A percentile compares a stretch with the other conserved stretches of the same genome.
These are phyloP conservation scores for Phytopythium sindhum DNA, from an alignment of 352 stramenopile genomes.

Conservation along the genomic window DNA sequence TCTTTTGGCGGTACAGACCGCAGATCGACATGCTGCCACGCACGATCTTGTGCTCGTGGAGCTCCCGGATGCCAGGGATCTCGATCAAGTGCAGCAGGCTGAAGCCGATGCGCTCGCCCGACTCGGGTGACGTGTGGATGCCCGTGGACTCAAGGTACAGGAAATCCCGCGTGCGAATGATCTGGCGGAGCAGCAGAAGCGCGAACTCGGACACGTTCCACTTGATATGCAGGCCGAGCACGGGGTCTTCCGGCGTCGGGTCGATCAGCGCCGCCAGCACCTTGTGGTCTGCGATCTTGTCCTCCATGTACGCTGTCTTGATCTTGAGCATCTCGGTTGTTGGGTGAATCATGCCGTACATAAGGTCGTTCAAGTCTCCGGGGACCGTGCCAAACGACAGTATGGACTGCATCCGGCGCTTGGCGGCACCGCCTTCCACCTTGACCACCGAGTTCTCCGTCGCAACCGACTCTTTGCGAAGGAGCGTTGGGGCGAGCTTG, in stretches of 20 bases:
- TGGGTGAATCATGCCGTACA: constrained; percentile 52
- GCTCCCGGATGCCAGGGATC: constrained; percentile 29
- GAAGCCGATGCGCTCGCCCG: constrained; percentile 32
- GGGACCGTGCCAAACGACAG: constrained; percentile 30
- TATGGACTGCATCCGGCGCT: constrained; percentile 18
- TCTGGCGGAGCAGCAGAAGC: constrained; percentile 18
- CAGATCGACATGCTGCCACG: constrained; percentile 40
- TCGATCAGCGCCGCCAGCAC: constrained; percentile 35
- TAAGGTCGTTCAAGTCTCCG: constrained; percentile 42
- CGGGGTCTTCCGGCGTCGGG: constrained; percentile 38
- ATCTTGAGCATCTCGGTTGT: constrained; percentile 45
- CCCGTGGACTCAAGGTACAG: constrained; percentile 46
- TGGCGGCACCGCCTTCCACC: background rate
- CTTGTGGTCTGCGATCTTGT: constrained; percentile 37
- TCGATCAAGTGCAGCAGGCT: constrained; percentile 41
- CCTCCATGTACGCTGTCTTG: constrained; percentile 43
- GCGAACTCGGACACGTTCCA: constrained; percentile 36
- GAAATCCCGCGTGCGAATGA: constrained; percentile 44
- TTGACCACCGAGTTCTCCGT: background rate
- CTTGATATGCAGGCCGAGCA: constrained; percentile 55
- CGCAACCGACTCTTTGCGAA: constrained; percentile 3
- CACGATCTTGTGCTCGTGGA: constrained; percentile 26
- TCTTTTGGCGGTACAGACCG: constrained; percentile 29
- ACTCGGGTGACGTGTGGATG: constrained; percentile 21
- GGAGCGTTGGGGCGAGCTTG: constrained; percentile 8